phyloP scores from a whole-genome alignment of 1,139 yeast species.

The Yamadazyma siamensis region DNA sequence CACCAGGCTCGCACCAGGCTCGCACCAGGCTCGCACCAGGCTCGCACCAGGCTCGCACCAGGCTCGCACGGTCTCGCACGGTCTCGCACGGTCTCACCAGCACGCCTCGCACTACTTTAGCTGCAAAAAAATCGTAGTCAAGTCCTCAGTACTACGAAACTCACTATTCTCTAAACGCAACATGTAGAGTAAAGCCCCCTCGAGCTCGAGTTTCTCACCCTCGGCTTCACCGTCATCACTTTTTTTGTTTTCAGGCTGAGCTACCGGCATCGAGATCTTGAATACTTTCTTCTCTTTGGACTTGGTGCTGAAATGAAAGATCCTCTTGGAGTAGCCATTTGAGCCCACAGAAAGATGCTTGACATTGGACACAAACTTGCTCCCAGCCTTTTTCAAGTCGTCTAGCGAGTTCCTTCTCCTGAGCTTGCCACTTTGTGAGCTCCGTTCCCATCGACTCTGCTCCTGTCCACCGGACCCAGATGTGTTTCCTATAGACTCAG shows the following conservation, averaged over 20 bases:
- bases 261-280: neutral
- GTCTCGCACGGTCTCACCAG: too few relatives aligned
- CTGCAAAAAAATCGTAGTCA: slow-evolving; percentile 2
- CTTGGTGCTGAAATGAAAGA: too few relatives aligned
- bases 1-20: too few relatives aligned
- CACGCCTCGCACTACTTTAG: too few relatives aligned
- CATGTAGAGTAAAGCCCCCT: slow-evolving; percentile 1
- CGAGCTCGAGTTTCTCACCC: neutral
- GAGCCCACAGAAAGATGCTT: slow-evolving; percentile 1
- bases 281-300: neutral
- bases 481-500: too few relatives aligned
- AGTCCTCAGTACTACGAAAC: slow-evolving; percentile 1
- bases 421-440: too few relatives aligned
- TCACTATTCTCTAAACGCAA: neutral
- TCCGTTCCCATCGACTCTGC: too few relatives aligned
- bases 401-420: neutral
- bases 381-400: neutral
- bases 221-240: too few relatives aligned
- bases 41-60: too few relatives aligned
- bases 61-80: too few relatives aligned
- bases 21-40: too few relatives aligned
- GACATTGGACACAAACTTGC: neutral
- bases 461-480: too few relatives aligned
- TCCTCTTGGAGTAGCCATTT: neutral
- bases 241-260: neutral